Evolutionary conservation across 169 alveolate species (phyloP), one percentile per base, ranked within the genome.

Genomic region (Plasmodium sp.): DNA sequence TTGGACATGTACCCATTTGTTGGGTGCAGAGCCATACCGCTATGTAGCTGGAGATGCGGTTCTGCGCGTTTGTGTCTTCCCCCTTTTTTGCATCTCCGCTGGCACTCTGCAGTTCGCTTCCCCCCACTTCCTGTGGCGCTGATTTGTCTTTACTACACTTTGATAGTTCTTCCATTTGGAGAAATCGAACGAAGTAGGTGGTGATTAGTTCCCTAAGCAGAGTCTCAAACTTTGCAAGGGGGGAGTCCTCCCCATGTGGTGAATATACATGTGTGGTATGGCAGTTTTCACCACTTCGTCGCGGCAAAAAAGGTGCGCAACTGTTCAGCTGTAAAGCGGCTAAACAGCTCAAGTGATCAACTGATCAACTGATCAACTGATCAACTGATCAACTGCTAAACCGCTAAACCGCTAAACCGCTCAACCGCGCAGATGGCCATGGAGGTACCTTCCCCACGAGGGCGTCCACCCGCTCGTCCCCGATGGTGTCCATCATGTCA

Each of bases 131-230:
- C 2, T 33, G 36, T 14, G 7, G 9, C 31, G 48, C 31, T 18
- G 3, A 12, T 27, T 12, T 34, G 22, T 84, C 80, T 14, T 84
- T 84, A 16, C 43, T 84, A 22, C 34, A 58, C 51, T 88, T 80
- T 39, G 43, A 22, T 79, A 56, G 27, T 62, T 88, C 88, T 56
- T 88, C 90, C 33, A 56, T 39, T 36, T 77, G 62, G 9, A 88
- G 74, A 62, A 88, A 79, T 39, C 94, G 74, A 10, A 88, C 73
- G 54, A 88, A 88, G 73, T 88, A 88, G 33, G 77, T 79, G 18
- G 86, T 88, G 18, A 88, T 88, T 77, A 88, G 39, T 58, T 88
- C 94, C 41, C 88, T 88, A 5, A 88, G 80, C n/a, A 88, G 36
- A 18, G 33, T 41, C 58, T 88, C 94, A 88, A 73, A 72, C 94